Base-by-base conservation (phyloP, 1,284 basidiomycete genomes). In the Ustilago vetiveriae region DNA sequence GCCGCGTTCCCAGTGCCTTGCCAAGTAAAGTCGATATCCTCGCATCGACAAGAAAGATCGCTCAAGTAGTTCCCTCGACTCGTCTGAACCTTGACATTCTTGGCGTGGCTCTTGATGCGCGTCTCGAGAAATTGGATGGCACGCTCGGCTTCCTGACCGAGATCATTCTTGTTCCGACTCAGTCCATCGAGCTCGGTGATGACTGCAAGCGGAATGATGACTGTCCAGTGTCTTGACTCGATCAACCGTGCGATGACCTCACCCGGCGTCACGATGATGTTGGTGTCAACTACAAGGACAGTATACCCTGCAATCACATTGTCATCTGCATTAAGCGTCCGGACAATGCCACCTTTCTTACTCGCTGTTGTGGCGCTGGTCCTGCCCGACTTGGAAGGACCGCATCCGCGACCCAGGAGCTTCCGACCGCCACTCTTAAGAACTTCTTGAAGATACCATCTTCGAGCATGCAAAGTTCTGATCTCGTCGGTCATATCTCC, bases 141-240 rank as follows among this genome's bases (percentile, higher is more conserved):
- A 14, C 85, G 84, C 26, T 85, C 84, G 0, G 95, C 94, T 0
- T 84, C 80, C 14, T 70, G 27, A 14, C 66, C 87, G 40, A 89
- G 90, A 13, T 94, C 87, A 16, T 88, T 87, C 0, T 84, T 69
- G 76, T 92, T 91, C 56, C 86, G 85, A 0, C 88, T 86, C 29
- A 98, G 87, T 13, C 94, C 93, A 74, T 98, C 95, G 10, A 98
- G 88, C 78, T 98, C 95, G 85, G 94, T 97, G 75, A 98, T 87
- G 52, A 96, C 95, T 70, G 60, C 71, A 6, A 73, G 43, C 4
- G 95, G 95, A 0, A 98, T 85, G 52, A 98, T 85, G 46, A 96
- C 86, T 0, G 91, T 96, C 93, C 93, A 98, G 37, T 85, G 85
- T 26, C 88, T 84, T 64, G 88, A 89, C 80, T 95, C 90, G 57